Percentiles rank a stretch among this genome's conserved stretches.
Conservation (phyloP, 2,329 filamentous ascomycete species). For the Coniochaeta sp. region DNA sequence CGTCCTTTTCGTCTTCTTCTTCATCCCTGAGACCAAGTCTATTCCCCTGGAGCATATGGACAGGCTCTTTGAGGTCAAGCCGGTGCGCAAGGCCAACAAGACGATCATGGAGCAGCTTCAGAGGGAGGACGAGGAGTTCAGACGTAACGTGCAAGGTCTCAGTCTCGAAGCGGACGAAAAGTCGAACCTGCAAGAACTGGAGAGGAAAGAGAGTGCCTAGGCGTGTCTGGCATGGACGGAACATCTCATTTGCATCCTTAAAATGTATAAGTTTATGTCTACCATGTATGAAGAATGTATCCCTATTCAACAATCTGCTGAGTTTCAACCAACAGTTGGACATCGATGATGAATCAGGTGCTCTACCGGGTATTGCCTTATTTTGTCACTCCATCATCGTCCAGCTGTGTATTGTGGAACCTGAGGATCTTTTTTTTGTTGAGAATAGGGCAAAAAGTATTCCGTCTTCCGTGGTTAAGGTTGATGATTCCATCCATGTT, state of each 20-base stretch:
- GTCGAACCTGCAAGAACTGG: constrained; percentile 10
- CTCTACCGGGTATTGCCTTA: too few relatives aligned
- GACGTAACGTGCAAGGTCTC: constrained; percentile 14
- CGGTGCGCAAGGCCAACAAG: constrained; percentile 35
- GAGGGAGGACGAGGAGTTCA: constrained; percentile 25
- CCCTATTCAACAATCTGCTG: background rate
- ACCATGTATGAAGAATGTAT: background rate
- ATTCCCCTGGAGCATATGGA: constrained; percentile 43
- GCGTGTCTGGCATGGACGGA: background rate
- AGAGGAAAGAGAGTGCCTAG: constrained; percentile 13
- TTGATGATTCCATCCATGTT: too few relatives aligned
- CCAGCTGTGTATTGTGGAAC: too few relatives aligned
- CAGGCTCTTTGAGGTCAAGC: constrained; percentile 11
- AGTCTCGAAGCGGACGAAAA: constrained; percentile 10
- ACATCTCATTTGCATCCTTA: too few relatives aligned
- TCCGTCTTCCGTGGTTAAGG: too few relatives aligned
- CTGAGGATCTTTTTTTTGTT: too few relatives aligned
- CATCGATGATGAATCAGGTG: too few relatives aligned
- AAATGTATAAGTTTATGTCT: too few relatives aligned
- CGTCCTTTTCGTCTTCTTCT: constrained; percentile 40
- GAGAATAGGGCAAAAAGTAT: too few relatives aligned
- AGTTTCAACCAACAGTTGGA: too few relatives aligned
- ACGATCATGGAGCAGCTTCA: constrained; percentile 35
- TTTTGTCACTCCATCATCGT: too few relatives aligned
- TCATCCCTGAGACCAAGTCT: constrained; percentile 46